phyloP scores from a whole-genome alignment of 371 early-diverging fungal genomes.

The Cokeromyces recurvatus region DNA sequence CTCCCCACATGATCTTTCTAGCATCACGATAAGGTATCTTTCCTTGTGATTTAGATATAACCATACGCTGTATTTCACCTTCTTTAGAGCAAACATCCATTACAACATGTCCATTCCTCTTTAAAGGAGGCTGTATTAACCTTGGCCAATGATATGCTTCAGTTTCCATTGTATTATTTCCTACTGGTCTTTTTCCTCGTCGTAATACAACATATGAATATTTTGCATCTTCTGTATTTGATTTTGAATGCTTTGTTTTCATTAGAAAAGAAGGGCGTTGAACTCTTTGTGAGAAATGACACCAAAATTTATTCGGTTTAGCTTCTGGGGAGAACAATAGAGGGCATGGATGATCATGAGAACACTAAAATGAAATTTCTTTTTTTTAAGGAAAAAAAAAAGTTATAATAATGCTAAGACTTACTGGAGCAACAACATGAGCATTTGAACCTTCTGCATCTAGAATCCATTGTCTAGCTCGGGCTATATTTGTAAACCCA shows the following conservation, averaged over 20 bases:
- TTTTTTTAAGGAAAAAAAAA: too few relatives aligned
- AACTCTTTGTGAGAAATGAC: constrained; percentile 82
- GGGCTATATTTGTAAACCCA: constrained; percentile 66
- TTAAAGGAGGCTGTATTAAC: constrained; percentile 67
- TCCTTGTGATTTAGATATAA: constrained; percentile 72
- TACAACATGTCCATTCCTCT: constrained; percentile 73
- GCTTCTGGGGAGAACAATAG: constrained; percentile 43
- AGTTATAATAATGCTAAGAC: constrained; percentile 10
- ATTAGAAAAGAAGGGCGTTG: constrained; percentile 71
- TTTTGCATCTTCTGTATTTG: constrained; percentile 70
- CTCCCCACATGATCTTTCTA: constrained; percentile 78
- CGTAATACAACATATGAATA: constrained; percentile 80
- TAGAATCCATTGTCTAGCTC: constrained; percentile 71
- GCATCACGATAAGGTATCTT: constrained; percentile 75
- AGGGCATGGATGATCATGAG: constrained; percentile 74
- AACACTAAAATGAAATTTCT: constrained; percentile 46
- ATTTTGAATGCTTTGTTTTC: constrained; percentile 68
- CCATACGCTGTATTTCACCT: constrained; percentile 64
- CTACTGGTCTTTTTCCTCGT: constrained; percentile 56
- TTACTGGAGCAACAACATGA: constrained; percentile 71
- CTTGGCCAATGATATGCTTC: constrained; percentile 71
- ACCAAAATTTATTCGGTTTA: constrained; percentile 58
- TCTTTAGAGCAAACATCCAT: constrained; percentile 62
- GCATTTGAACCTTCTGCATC: constrained; percentile 28
- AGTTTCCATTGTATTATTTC: constrained; percentile 19